A percentile compares a stretch with the other conserved stretches of the same genome.
These are phyloP conservation scores for Babesia caballi DNA, from an alignment of 169 alveolate genomes.

Conservation along the genomic window DNA sequence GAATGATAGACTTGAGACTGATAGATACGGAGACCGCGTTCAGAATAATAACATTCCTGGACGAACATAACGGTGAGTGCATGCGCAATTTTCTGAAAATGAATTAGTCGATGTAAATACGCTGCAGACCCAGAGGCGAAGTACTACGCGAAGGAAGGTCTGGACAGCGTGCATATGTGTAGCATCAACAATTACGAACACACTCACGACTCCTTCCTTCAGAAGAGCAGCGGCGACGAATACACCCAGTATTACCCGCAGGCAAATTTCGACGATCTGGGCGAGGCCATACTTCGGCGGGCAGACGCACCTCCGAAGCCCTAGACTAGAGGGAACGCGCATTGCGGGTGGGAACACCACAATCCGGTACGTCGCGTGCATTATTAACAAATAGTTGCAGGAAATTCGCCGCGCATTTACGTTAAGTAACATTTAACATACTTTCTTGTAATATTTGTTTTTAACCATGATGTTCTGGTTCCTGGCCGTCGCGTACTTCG, in stretches of 20 bases:
- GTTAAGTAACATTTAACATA: too few species aligned
- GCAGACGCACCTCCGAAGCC: too few species aligned
- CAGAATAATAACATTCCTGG: constrained; percentile 82
- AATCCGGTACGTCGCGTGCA: too few species aligned
- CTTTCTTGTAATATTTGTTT: too few species aligned
- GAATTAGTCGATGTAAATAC: neutral
- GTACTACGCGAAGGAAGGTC: constrained; percentile 40
- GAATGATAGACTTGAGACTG: constrained; percentile 82
- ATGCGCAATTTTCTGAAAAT: neutral
- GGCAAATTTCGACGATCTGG: constrained; percentile 45
- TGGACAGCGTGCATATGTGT: constrained; percentile 56
- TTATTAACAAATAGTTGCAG: too few species aligned
- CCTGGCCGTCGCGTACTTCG: too few species aligned
- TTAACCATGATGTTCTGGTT: too few species aligned
- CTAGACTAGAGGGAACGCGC: too few species aligned
- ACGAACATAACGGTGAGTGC: constrained; percentile 73
- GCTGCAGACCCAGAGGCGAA: neutral
- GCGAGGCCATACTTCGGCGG: constrained; percentile 19
- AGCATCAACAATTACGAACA: neutral
- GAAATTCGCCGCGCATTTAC: too few species aligned
- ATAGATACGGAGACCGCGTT: constrained; percentile 88
- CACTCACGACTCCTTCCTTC: neutral
- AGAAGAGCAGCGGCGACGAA: constrained; percentile 23
- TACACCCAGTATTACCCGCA: constrained; percentile 54
- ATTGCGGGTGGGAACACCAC: too few species aligned